Conservation (phyloP, 2,329 filamentous ascomycete species). For the Chaetomium sp. region DNA sequence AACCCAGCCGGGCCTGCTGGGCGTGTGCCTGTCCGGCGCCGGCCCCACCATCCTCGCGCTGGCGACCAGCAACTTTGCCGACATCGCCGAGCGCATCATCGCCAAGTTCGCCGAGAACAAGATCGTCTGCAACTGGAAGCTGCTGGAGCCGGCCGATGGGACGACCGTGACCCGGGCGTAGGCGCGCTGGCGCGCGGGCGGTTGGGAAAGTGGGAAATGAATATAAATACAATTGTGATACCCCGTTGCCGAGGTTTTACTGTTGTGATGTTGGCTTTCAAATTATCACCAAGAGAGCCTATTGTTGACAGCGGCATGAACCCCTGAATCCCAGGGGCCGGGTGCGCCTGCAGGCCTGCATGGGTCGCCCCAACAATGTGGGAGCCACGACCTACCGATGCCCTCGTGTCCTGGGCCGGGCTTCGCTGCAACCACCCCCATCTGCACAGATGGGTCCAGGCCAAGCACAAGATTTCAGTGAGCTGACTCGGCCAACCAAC, state of each 20-base stretch:
- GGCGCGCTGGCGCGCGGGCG: not conserved
- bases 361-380: not conserved
- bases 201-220: not conserved
- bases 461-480: not conserved
- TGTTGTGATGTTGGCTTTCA: not conserved
- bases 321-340: not conserved
- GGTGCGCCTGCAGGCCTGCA: not conserved
- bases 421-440: not conserved
- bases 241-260: not conserved
- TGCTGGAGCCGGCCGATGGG: conserved; percentile 85
- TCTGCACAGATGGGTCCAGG: not conserved
- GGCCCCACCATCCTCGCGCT: conserved; percentile 93
- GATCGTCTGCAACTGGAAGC: conserved; percentile 81
- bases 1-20: conserved; percentile 83
- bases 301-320: not conserved
- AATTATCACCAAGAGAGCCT: not conserved
- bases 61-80: conserved; percentile 85
- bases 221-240: conserved; percentile 5
- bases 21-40: conserved; percentile 92
- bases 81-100: conserved; percentile 80
- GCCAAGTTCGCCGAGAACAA: conserved; percentile 69
- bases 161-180: conserved; percentile 25
- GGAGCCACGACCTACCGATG: not conserved
- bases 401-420: not conserved
- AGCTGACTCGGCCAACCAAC: not conserved